These are phyloP conservation scores for Nemania bipapillata DNA, from an alignment of 2,329 filamentous ascomycete species.

Conservation along the genomic window DNA sequence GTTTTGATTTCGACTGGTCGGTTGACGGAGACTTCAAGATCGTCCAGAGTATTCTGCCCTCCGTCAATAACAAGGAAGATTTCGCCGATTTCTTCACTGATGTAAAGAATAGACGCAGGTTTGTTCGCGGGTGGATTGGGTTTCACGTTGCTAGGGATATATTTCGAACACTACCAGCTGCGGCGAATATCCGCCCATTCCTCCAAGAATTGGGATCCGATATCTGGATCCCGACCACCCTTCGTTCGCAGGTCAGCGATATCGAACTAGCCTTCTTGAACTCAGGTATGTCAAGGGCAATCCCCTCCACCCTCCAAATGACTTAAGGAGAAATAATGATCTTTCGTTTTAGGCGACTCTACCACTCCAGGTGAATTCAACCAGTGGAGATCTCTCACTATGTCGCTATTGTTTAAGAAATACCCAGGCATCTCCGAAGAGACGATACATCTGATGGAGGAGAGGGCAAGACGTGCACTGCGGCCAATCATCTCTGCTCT, in stretches of 20 bases:
- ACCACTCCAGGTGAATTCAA: not conserved
- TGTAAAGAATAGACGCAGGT: not conserved
- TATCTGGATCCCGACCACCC: not conserved
- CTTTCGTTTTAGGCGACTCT: not conserved
- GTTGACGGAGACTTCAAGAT: not conserved
- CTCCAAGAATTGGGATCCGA: not conserved
- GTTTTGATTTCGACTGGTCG: not conserved
- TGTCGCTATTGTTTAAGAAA: not conserved
- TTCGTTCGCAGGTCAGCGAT: not conserved
- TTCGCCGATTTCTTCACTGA: not conserved
- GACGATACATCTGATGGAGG: not conserved
- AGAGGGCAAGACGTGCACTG: not conserved
- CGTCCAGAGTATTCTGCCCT: not conserved
- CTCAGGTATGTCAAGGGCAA: not conserved
- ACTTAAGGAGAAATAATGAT: not conserved
- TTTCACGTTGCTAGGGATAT: not conserved
- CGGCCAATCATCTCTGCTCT: not conserved
- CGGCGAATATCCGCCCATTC: not conserved
- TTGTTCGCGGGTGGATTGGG: not conserved
- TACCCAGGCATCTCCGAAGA: not conserved
- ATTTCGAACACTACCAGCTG: not conserved
- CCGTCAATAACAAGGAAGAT: not conserved
- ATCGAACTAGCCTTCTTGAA: not conserved
- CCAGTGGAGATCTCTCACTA: not conserved
- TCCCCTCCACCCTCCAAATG: not conserved